Percentiles rank a stretch among this genome's conserved stretches.
These are phyloP conservation scores for Phytophthora chlamydospora DNA, from an alignment of 352 stramenopile species.

Conservation along the genomic window DNA sequence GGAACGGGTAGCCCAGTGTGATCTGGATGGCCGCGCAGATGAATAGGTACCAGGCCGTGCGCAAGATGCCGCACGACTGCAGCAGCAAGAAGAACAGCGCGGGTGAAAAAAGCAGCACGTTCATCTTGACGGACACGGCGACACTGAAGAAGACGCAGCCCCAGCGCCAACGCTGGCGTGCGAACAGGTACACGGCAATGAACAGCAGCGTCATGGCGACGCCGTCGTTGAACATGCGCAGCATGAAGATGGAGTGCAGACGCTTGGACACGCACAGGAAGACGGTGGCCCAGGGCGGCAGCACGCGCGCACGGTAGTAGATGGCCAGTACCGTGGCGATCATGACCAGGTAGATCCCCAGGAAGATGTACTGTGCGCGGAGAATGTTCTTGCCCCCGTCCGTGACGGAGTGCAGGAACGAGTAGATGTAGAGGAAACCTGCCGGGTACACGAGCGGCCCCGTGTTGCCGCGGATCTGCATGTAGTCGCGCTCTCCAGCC, in stretches of 20 bases:
- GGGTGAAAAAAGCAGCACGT: constrained; percentile 97
- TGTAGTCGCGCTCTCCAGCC: constrained; percentile 95
- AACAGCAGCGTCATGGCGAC: constrained; percentile 96
- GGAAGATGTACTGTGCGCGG: constrained; percentile 95
- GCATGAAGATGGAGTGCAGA: constrained; percentile 98
- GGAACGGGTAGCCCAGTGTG: constrained; percentile 94
- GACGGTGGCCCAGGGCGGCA: constrained; percentile 88
- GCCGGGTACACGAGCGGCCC: constrained; percentile 98
- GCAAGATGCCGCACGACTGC: constrained; percentile 83
- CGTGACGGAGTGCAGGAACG: constrained; percentile 92
- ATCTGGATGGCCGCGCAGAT: constrained; percentile 93
- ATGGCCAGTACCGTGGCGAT: constrained; percentile 90
- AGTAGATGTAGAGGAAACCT: constrained; percentile 98
- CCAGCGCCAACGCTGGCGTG: constrained; percentile 80
- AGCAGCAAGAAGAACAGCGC: constrained; percentile 96
- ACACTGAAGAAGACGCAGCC: constrained; percentile 96
- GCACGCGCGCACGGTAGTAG: constrained; percentile 78
- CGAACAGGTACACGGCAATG: constrained; percentile 91
- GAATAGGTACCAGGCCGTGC: constrained; percentile 85
- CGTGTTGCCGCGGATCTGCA: constrained; percentile 95
- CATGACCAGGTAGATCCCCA: constrained; percentile 94
- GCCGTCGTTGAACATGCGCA: constrained; percentile 99
- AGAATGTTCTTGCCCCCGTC: constrained; percentile 82
- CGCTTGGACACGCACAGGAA: constrained; percentile 95
- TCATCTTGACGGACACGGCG: constrained; percentile 99